Conservation (phyloP, 169 alveolate genomes). For the Plasmodium berghei region DNA sequence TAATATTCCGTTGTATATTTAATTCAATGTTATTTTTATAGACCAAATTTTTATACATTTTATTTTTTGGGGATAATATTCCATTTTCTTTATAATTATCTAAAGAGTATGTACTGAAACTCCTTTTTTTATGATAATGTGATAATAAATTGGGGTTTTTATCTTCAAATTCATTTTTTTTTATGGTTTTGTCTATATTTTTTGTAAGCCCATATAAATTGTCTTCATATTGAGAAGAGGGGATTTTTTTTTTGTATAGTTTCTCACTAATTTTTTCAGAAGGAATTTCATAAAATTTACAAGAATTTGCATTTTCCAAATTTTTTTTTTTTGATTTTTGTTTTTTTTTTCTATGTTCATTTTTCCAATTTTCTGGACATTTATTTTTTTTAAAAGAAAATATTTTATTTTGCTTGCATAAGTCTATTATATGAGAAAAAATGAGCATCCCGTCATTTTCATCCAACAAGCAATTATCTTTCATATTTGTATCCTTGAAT, state of each 20-base stretch:
- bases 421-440: slow-evolving; percentile 28
- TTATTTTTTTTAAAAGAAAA: slow-evolving; percentile 18
- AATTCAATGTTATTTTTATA: neutral
- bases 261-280: neutral
- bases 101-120: slow-evolving; percentile 23
- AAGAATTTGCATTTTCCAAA: too few relatives aligned
- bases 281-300: neutral
- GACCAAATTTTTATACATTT: neutral
- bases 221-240: neutral
- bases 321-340: too few relatives aligned
- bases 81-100: neutral
- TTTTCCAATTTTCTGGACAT: neutral
- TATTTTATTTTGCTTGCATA: slow-evolving; percentile 42
- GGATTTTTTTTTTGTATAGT: neutral
- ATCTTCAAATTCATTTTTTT: neutral
- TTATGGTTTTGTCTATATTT: neutral
- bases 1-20: neutral
- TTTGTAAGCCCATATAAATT: too few relatives aligned
- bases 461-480: too few relatives aligned
- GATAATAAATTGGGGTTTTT: neutral
- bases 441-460: slow-evolving; percentile 22
- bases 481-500: neutral
- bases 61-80: neutral
- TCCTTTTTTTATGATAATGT: slow-evolving; percentile 14
- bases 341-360: neutral